Base-by-base conservation (phyloP, 2,329 filamentous ascomycete genomes). In the Ustulina deusta region DNA sequence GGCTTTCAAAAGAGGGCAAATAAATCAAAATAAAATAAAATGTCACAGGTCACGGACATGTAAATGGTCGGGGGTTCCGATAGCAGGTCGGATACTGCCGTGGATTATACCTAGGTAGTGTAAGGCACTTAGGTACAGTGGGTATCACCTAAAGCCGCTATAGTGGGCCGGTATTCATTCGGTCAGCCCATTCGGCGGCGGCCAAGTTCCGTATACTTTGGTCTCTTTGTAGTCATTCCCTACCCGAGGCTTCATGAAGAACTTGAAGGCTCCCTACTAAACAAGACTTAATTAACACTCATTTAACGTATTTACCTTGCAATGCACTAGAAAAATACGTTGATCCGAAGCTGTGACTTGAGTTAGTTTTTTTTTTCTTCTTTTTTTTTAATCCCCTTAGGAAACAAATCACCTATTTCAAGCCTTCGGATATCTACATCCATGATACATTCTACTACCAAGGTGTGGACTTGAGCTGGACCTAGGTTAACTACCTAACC, bases 61-160 rank as follows among this genome's bases (percentile, higher is more conserved):
- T 55, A 29, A 56, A 61, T 49, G 55, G 22, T 66, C 63, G 65
- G 68, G 59, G 62, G 49, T 4, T 68, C 65, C 68, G 65, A 63
- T 44, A 58, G 11, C 25, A 34, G 15, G 27, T 70, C 68, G 65
- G 68, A 40, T 4, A 40, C 32, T 38, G 54, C 68, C 54, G 62
- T 61, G 55, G 36, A 25, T 56, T 48, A 17, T 27, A 20, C 6
- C 34, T 36, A 20, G 34, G 11, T 27, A 15, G 13, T 6, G 34
- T 15, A 40, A 7, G 9, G 38, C 13, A 3, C 38, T 40, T 40
- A 40, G 38, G 38, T 13, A 13, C 38, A 10, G 38, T 40, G 40
- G 11, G 17, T 17, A 44, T 15, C 15, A 15, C 46, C 22, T 49
- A 49, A 29, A 49, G 25, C 42, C 42, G 42, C n/a, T 17, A 49